A percentile compares a stretch with the other conserved stretches of the same genome.
Evolutionary conservation across 352 stramenopile species (phyloP).

Genomic region (Blastocystis sp.): DNA sequence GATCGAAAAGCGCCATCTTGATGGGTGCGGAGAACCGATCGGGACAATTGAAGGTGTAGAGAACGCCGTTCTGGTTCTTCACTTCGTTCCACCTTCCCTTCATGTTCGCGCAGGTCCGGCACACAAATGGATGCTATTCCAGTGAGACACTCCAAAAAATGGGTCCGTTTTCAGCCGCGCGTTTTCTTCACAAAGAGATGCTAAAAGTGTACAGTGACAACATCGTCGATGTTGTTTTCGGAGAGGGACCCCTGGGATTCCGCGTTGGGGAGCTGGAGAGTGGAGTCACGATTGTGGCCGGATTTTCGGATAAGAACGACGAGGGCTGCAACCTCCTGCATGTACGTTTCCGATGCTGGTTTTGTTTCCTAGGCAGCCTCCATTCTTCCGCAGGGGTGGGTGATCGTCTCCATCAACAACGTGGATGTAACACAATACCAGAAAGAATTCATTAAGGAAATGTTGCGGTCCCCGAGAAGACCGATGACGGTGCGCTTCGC

Average conservation of each 20-base stretch:
- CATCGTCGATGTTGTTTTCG: slow-evolving; percentile 36
- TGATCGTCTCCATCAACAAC: slow-evolving; percentile 23
- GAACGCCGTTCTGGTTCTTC: not conserved
- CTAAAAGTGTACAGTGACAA: slow-evolving; percentile 43
- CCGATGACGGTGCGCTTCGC: slow-evolving; percentile 44
- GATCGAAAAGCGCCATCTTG: slow-evolving; percentile 59
- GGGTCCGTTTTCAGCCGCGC: not conserved
- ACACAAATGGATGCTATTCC: not conserved
- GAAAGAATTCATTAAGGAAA: slow-evolving; percentile 32
- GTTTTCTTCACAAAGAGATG: slow-evolving; percentile 12
- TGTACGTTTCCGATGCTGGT: not conserved
- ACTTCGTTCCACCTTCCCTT: slow-evolving; percentile 27
- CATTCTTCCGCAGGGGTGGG: slow-evolving; percentile 10
- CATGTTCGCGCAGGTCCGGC: not conserved
- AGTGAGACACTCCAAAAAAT: not conserved
- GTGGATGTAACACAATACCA: not conserved
- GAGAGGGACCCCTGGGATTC: slow-evolving; percentile 49
- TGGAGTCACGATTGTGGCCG: slow-evolving; percentile 13
- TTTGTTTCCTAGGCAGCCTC: not conserved
- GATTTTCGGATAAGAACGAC: slow-evolving; percentile 15
- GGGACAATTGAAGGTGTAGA: slow-evolving; percentile 28
- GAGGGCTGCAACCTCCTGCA: slow-evolving; percentile 3
- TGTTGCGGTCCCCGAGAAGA: slow-evolving; percentile 7
- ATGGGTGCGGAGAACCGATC: not conserved
- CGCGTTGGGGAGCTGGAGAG: slow-evolving; percentile 20